phyloP scores from a whole-genome alignment of 2,329 filamentous ascomycete genomes.

The Trichophyton schoenleinii region DNA sequence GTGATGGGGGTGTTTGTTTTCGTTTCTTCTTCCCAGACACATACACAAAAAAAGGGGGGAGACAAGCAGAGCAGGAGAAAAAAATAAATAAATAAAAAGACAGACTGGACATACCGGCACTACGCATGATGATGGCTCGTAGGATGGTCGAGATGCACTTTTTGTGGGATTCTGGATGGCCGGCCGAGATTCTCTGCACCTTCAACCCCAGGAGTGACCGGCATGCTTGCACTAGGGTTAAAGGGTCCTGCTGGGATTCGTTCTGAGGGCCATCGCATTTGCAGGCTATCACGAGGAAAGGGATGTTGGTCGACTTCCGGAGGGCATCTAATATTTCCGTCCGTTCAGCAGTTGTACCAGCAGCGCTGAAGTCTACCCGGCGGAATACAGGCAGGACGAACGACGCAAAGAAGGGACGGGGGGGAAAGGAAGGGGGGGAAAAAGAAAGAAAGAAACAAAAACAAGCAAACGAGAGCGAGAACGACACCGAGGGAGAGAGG shows the following conservation, averaged over 20 bases:
- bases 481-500: too few species aligned
- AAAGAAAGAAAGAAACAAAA: neutral
- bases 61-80: neutral
- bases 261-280: conserved; percentile 73
- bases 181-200: conserved; percentile 60
- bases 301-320: conserved; percentile 52
- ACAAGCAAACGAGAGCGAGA: neutral
- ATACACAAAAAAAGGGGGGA: too few species aligned
- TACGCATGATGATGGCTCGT: conserved; percentile 53
- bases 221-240: conserved; percentile 53
- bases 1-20: neutral
- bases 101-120: conserved; percentile 47
- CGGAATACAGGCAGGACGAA: neutral
- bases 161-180: conserved; percentile 58
- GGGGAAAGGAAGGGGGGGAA: too few species aligned
- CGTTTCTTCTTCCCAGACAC: neutral
- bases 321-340: conserved; percentile 50
- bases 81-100: conserved; percentile 1
- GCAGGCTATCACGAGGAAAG: conserved; percentile 70
- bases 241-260: conserved; percentile 57
- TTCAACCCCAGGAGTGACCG: conserved; percentile 52
- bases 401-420: too few species aligned
- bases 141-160: conserved; percentile 66
- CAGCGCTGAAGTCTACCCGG: too few species aligned
- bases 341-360: neutral